Evolutionary conservation across 2,329 filamentous ascomycete species (phyloP).

Genomic region (Simplicillium aogashimaense): DNA sequence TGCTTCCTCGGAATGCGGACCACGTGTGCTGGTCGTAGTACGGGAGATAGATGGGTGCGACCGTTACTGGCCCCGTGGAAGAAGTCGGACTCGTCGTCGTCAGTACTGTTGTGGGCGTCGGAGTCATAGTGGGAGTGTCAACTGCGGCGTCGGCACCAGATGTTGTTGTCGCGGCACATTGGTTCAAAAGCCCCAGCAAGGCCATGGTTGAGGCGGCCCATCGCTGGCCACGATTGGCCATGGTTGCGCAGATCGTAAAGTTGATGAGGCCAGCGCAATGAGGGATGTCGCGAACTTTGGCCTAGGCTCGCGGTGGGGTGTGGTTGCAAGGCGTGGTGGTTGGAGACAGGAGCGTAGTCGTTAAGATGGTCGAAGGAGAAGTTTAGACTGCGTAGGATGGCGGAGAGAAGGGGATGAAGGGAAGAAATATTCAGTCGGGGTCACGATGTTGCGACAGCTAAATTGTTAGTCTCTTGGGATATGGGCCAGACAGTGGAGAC

Average conservation of each 20-base stretch:
- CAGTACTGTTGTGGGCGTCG: slow-evolving; percentile 7
- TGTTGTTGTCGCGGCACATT: neutral
- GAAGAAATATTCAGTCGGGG: neutral
- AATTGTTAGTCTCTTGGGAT: too few relatives aligned
- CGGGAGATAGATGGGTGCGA: slow-evolving; percentile 34
- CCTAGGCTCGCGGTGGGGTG: too few relatives aligned
- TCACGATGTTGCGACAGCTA: too few relatives aligned
- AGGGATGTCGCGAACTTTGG: too few relatives aligned
- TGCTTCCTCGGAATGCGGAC: slow-evolving; percentile 33
- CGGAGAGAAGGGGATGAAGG: neutral
- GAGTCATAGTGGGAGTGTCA: slow-evolving; percentile 7
- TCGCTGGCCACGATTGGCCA: too few relatives aligned
- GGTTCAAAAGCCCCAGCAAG: too few relatives aligned
- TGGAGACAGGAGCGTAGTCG: too few relatives aligned
- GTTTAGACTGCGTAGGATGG: neutral
- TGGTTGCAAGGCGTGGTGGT: too few relatives aligned
- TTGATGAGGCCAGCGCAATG: too few relatives aligned
- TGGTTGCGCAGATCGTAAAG: too few relatives aligned
- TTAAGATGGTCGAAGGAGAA: neutral
- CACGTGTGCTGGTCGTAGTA: slow-evolving; percentile 31
- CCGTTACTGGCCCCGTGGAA: slow-evolving; percentile 19
- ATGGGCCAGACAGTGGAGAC: too few relatives aligned
- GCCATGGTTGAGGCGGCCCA: too few relatives aligned
- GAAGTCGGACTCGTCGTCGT: slow-evolving; percentile 7
- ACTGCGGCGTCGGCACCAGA: slow-evolving; percentile 7